phyloP scores from a whole-genome alignment of 768 basidiomycete species.

The Termitomyces bulborhizus region DNA sequence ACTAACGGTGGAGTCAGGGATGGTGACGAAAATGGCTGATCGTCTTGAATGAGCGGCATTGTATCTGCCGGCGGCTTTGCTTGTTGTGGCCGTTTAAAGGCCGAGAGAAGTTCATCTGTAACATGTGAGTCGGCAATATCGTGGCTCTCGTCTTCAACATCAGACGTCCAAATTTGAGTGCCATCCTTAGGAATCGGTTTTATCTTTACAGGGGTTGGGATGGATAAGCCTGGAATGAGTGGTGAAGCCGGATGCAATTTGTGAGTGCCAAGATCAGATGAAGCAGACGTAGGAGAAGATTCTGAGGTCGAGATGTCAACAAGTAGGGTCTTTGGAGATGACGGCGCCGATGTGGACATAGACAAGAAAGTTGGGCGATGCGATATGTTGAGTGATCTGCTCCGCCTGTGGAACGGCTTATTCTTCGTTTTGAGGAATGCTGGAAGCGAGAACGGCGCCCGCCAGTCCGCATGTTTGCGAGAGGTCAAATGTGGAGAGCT shows the following conservation, averaged over 20 bases:
- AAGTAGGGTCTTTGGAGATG: constrained; percentile 13
- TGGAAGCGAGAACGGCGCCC: constrained; percentile 11
- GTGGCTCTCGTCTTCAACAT: constrained; percentile 11
- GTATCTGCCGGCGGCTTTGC: not conserved
- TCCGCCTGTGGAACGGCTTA: constrained; percentile 14
- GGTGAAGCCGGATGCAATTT: constrained; percentile 11
- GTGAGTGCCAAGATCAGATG: constrained; percentile 18
- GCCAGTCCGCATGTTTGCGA: constrained; percentile 8
- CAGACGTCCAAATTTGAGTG: constrained; percentile 11
- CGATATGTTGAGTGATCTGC: constrained; percentile 14
- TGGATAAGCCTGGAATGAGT: constrained; percentile 17
- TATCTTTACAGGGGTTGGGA: constrained; percentile 8
- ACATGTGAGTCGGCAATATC: constrained; percentile 4
- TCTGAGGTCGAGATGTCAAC: constrained; percentile 16
- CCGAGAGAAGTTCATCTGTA: constrained; percentile 5
- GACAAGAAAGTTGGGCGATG: constrained; percentile 3
- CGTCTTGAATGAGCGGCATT: constrained; percentile 6
- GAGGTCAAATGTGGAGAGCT: constrained; percentile 4
- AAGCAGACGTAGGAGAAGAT: constrained; percentile 13
- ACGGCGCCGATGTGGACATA: constrained; percentile 6
- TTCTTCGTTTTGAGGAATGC: constrained; percentile 7
- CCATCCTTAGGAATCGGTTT: not conserved
- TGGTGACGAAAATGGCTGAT: not conserved
- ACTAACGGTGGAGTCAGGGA: not conserved
- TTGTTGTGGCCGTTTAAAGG: constrained; percentile 10